phyloP scores from a whole-genome alignment of 2,329 filamentous ascomycete genomes.

The Arthrobotrys musiformis region DNA sequence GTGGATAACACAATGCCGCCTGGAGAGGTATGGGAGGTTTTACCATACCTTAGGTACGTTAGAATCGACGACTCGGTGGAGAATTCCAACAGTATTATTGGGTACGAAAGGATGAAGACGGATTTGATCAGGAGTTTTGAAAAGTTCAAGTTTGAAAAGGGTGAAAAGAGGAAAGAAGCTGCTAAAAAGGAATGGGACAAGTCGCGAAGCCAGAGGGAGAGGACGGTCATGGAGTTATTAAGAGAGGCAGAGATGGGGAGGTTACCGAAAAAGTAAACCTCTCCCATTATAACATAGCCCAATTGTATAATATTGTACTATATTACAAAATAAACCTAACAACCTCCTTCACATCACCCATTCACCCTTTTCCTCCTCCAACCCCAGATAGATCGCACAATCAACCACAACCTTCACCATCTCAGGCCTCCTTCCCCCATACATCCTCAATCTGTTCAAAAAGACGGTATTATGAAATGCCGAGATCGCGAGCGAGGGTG shows the following conservation, averaged over 20 bases:
- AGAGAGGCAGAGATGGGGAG: not conserved
- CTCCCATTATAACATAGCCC: not conserved
- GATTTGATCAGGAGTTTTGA: conserved; percentile 47
- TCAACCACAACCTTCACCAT: not conserved
- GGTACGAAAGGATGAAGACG: conserved; percentile 48
- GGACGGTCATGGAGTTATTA: conserved; percentile 14
- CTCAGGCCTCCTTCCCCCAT: not conserved
- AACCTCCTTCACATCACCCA: not conserved
- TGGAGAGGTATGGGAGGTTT: conserved; percentile 46
- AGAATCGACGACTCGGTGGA: conserved; percentile 50
- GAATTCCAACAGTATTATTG: conserved; percentile 46
- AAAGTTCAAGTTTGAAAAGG: conserved; percentile 34
- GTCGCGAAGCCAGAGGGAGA: conserved; percentile 7
- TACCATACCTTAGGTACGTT: conserved; percentile 47
- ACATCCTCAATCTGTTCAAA: not conserved
- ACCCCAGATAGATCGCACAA: not conserved
- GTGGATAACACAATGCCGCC: conserved; percentile 41
- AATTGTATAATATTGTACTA: too few relatives aligned
- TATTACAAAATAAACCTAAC: not conserved
- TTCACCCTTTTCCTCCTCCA: not conserved
- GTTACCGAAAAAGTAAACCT: not conserved
- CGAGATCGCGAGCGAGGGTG: too few relatives aligned
- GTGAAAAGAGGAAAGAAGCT: conserved; percentile 7
- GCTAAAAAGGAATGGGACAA: not conserved
- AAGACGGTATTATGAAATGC: not conserved